Percentiles rank a stretch among this genome's conserved stretches.
Conservation (phyloP, 2,329 filamentous ascomycete species). For the Cladophialophora carrionii region DNA sequence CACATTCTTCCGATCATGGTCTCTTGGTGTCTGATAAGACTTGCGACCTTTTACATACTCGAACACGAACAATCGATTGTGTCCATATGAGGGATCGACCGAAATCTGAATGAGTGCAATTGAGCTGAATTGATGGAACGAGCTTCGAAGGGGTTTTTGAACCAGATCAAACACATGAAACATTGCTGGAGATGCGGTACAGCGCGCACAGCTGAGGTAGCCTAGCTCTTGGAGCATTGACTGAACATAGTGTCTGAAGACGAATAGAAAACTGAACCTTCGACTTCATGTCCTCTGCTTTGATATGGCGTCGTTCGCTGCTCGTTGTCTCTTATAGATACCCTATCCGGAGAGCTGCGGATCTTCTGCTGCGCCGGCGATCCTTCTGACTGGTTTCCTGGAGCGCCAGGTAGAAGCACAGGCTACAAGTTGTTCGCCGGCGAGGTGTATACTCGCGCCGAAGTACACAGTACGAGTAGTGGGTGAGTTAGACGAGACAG, state of each 20-base stretch:
- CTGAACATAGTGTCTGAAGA: slow-evolving; percentile 1
- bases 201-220: not conserved
- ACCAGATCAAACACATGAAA: slow-evolving; percentile 7
- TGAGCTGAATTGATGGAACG: slow-evolving; percentile 15
- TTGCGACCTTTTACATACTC: not conserved
- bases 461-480: no score
- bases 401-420: no score
- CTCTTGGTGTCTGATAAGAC: not conserved
- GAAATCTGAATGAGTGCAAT: slow-evolving; percentile 13
- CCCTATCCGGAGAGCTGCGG: no score
- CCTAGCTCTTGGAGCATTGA: not conserved
- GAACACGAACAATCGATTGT: slow-evolving; percentile 17
- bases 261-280: slow-evolving; percentile 1
- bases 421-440: no score
- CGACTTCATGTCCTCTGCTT: not conserved
- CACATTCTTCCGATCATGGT: not conserved
- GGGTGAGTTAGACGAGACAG: no score
- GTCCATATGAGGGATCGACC: slow-evolving; percentile 16
- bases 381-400: no score
- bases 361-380: no score
- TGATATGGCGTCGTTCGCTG: no score
- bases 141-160: slow-evolving; percentile 8
- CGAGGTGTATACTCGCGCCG: no score
- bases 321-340: no score
- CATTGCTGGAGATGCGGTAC: not conserved